phyloP scores from a whole-genome alignment of 176 grass and related monocot species.

The Calamus simplicifolius region DNA sequence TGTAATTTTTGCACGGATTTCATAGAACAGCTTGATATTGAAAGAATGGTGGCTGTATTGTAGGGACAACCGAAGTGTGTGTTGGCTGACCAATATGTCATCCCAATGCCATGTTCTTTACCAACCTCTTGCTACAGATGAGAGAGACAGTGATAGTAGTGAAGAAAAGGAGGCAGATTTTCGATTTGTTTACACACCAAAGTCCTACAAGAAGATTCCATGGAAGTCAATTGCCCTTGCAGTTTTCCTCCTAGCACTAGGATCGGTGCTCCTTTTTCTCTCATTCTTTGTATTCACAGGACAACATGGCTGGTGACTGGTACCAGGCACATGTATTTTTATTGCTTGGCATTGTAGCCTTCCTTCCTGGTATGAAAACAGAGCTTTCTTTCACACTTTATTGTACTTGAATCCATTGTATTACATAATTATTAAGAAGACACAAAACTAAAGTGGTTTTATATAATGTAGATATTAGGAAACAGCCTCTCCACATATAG shows the following conservation, averaged over 20 bases:
- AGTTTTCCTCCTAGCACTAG: constrained; percentile 69
- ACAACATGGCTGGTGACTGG: constrained; percentile 75
- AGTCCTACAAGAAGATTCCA: constrained; percentile 50
- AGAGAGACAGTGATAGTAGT: constrained; percentile 3
- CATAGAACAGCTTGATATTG: no score
- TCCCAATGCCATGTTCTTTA: constrained; percentile 48
- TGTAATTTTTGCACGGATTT: no score
- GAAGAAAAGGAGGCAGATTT: constrained; percentile 36
- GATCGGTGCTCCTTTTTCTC: constrained; percentile 56
- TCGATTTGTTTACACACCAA: constrained; percentile 74
- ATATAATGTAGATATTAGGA: no score
- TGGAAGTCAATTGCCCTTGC: constrained; percentile 89
- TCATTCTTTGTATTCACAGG: constrained; percentile 76
- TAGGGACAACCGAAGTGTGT: no score
- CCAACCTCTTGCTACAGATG: constrained; percentile 38
- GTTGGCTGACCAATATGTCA: constrained; percentile 31
- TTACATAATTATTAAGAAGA: no score
- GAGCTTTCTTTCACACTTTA: no score
- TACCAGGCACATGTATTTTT: constrained; percentile 73
- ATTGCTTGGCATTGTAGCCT: constrained; percentile 71
- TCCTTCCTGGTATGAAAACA: constrained; percentile 76
- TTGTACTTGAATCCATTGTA: no score
- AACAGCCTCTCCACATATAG: no score
- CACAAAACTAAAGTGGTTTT: no score
- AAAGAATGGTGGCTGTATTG: no score